These are phyloP conservation scores for Hygrocybe punicea DNA, from an alignment of 768 basidiomycete species.

Conservation along the genomic window DNA sequence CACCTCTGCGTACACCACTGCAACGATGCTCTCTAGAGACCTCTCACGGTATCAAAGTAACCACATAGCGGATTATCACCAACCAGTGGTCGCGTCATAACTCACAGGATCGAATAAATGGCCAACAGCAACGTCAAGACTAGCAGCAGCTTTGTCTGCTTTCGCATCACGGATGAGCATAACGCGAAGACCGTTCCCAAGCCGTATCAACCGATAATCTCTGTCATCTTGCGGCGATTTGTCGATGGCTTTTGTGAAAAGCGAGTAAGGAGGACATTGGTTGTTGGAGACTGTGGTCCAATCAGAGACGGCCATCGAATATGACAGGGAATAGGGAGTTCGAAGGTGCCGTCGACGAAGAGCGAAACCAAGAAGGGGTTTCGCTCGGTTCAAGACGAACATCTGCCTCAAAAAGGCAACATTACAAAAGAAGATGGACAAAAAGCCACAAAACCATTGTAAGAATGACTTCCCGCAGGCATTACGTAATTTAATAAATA, in stretches of 20 bases:
- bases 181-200: slow-evolving; percentile 81
- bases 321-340: neutral
- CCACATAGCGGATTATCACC: neutral
- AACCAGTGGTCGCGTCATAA: neutral
- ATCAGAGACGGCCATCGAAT: slow-evolving; percentile 3
- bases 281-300: neutral
- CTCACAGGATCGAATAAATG: slow-evolving; percentile 87
- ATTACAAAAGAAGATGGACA: too few species aligned
- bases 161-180: slow-evolving; percentile 78
- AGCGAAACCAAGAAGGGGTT: neutral
- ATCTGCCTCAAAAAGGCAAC: neutral
- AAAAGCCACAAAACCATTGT: too few species aligned
- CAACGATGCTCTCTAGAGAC: neutral
- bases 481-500: too few species aligned
- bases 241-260: slow-evolving; percentile 59
- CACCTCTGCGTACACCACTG: neutral
- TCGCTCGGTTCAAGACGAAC: neutral
- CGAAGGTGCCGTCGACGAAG: neutral
- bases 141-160: slow-evolving; percentile 93
- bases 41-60: neutral
- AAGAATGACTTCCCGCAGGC: too few species aligned
- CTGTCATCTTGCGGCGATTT: slow-evolving; percentile 77
- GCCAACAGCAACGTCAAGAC: slow-evolving; percentile 91
- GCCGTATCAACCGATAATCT: slow-evolving; percentile 70
- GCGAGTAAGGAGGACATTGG: slow-evolving; percentile 43